Evolutionary conservation across 768 basidiomycete species (phyloP).

Genomic region (Mycena filopes): DNA sequence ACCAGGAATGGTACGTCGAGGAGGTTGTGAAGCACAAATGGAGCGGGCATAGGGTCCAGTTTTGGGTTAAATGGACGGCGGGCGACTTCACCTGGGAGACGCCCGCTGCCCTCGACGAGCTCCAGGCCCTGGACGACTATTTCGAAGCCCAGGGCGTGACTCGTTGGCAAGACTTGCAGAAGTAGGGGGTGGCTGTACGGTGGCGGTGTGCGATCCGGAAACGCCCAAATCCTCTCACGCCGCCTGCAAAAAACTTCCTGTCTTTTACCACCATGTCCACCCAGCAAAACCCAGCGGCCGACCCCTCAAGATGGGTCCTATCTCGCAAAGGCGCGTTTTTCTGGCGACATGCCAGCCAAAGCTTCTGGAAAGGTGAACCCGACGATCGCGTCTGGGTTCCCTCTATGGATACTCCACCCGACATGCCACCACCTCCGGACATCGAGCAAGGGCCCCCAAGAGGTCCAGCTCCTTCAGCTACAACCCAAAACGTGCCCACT

Average conservation of each 20-base stretch:
- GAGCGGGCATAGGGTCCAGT: constrained; percentile 25
- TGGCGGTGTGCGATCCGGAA: too few relatives aligned
- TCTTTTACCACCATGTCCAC: neutral
- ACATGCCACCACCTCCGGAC: neutral
- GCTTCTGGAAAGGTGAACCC: neutral
- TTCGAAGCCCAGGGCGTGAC: constrained; percentile 40
- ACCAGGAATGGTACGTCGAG: constrained; percentile 52
- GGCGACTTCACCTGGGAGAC: constrained; percentile 49
- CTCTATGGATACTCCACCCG: neutral
- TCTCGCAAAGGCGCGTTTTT: neutral
- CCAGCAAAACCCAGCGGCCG: neutral
- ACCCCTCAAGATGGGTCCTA: neutral
- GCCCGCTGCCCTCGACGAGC: constrained; percentile 34
- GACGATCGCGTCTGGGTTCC: neutral
- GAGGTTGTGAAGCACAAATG: constrained; percentile 35
- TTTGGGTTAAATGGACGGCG: constrained; percentile 43
- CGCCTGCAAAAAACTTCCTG: neutral
- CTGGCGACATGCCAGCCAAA: neutral
- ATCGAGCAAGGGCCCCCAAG: neutral
- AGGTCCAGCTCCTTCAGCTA: too few relatives aligned
- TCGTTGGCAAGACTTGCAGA: constrained; percentile 12
- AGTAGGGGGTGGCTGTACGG: neutral
- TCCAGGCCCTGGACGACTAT: constrained; percentile 43
- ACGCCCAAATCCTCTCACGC: too few relatives aligned
- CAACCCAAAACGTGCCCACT: neutral